Conservation (phyloP, 176 grass and related monocot genomes). For the Carex cristatella region DNA sequence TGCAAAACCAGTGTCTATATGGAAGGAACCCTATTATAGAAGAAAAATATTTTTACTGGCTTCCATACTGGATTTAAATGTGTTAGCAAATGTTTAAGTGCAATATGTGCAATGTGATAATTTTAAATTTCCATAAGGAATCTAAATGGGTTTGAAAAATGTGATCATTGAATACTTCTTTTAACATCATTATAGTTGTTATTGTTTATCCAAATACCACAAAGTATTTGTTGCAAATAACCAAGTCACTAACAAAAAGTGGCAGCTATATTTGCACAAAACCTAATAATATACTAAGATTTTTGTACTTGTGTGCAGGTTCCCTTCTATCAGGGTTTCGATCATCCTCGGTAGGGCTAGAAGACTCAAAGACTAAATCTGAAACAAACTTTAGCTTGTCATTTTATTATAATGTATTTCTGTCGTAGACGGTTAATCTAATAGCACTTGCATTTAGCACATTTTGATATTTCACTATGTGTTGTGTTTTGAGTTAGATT, state of each 20-base stretch:
- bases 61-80: not conserved
- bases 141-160: not conserved
- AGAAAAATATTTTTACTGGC: not conserved
- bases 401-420: not conserved
- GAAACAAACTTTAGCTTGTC: not conserved
- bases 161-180: not conserved
- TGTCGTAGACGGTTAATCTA: not conserved
- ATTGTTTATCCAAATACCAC: no score
- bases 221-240: no score
- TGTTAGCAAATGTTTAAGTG: no score
- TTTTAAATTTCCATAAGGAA: no score
- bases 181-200: no score
- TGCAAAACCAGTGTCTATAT: not conserved
- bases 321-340: constrained; percentile 87
- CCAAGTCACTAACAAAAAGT: not conserved
- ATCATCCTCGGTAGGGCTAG: constrained; percentile 53
- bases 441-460: not conserved
- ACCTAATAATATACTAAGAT: not conserved
- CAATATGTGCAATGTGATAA: no score
- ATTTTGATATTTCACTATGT: not conserved
- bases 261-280: not conserved
- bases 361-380: not conserved
- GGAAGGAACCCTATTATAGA: not conserved
- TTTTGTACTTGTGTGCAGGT: constrained; percentile 47
- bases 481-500: not conserved